phyloP scores from a whole-genome alignment of 106 monocot species.

The Dactylorhiza incarnata region DNA sequence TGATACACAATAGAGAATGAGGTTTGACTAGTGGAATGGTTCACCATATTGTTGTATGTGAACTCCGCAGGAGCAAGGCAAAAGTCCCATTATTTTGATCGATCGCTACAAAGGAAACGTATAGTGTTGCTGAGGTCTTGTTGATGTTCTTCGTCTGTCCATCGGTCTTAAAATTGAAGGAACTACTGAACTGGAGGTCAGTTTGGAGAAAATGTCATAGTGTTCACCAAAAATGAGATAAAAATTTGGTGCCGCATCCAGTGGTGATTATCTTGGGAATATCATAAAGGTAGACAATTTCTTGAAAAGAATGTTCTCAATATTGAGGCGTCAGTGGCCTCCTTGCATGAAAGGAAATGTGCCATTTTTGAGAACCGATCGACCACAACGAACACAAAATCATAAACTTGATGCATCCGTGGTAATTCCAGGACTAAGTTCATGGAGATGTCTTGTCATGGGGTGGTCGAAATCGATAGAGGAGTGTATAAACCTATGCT shows the following conservation, averaged over 20 bases:
- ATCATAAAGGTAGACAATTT: background rate
- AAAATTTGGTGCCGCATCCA: background rate
- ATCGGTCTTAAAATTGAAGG: too few relatives aligned
- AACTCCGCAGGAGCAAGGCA: too few relatives aligned
- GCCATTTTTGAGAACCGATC: constrained; percentile 18
- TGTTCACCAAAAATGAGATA: background rate
- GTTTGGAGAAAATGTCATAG: too few relatives aligned
- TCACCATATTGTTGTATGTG: too few relatives aligned
- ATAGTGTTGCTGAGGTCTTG: too few relatives aligned
- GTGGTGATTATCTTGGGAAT: background rate
- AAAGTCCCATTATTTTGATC: too few relatives aligned
- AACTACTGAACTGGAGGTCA: too few relatives aligned
- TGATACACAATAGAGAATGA: too few relatives aligned
- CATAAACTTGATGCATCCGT: background rate
- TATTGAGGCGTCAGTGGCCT: background rate
- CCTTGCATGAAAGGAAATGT: constrained; percentile 4
- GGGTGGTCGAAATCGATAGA: background rate
- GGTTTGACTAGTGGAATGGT: too few relatives aligned
- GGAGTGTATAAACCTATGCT: background rate
- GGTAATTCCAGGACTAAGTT: constrained; percentile 1
- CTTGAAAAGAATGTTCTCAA: background rate
- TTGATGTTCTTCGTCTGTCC: too few relatives aligned
- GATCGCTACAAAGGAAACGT: too few relatives aligned
- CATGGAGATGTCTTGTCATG: background rate
- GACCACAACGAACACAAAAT: constrained; percentile 2